phyloP scores from a whole-genome alignment of 2,329 filamentous ascomycete genomes.

The Paraconiothyrium brasiliense region DNA sequence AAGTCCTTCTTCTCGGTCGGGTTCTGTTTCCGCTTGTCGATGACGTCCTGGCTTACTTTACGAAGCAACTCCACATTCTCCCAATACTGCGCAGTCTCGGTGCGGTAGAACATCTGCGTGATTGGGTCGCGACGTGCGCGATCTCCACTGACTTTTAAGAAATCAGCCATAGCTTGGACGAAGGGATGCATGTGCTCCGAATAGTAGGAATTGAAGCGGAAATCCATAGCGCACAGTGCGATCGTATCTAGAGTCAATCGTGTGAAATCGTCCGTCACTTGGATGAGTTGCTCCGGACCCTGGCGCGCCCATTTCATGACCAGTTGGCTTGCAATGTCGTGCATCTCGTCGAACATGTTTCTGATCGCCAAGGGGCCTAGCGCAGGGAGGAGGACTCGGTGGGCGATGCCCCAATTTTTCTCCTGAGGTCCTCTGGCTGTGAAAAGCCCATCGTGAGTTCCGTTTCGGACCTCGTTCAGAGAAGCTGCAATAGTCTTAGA shows the following conservation, averaged over 20 bases:
- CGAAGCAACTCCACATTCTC: conserved; percentile 64
- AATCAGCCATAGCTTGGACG: conserved; percentile 50
- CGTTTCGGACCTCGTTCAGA: conserved; percentile 47
- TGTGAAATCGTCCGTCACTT: conserved; percentile 51
- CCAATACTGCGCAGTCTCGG: conserved; percentile 60
- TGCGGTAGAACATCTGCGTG: conserved; percentile 46
- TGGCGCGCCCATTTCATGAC: conserved; percentile 74
- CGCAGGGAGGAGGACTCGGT: conserved; percentile 71
- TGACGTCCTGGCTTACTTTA: conserved; percentile 64
- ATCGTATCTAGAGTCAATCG: conserved; percentile 50
- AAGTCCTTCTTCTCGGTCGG: conserved; percentile 68
- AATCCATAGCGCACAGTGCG: conserved; percentile 52
- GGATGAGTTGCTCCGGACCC: conserved; percentile 42
- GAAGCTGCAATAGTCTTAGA: conserved; percentile 41
- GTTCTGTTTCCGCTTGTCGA: conserved; percentile 64
- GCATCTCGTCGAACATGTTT: conserved; percentile 55
- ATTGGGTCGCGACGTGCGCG: conserved; percentile 42
- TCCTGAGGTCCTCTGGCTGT: conserved; percentile 51
- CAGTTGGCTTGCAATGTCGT: conserved; percentile 71
- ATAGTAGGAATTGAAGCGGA: conserved; percentile 55
- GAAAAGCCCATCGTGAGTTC: conserved; percentile 53
- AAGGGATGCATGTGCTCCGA: conserved; percentile 49
- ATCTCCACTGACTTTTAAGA: conserved; percentile 48
- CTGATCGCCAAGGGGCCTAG: conserved; percentile 75
- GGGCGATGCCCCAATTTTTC: conserved; percentile 64